Evolutionary conservation across 176 grass and related monocot species (phyloP).

Genomic region (Oryza glaberrima): DNA sequence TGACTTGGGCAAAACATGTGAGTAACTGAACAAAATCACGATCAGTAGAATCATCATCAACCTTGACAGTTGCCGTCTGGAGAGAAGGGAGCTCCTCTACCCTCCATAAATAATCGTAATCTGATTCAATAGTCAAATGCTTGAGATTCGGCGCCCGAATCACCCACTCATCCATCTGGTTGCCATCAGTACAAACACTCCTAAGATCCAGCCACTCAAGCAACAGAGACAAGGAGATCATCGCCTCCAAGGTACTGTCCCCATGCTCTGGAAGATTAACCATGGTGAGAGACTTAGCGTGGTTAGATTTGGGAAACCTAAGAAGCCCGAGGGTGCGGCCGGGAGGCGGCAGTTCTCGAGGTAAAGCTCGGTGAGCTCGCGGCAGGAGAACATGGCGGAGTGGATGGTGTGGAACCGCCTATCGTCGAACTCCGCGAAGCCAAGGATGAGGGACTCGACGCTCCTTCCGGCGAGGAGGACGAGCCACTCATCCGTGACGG

Average conservation of each 20-base stretch:
- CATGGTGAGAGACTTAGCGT: background rate
- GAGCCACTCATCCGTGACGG: background rate
- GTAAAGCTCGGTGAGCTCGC: background rate
- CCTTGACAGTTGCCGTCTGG: background rate
- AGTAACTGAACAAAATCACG: constrained; percentile 9
- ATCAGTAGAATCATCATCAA: background rate
- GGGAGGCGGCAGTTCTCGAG: background rate
- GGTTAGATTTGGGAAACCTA: constrained; percentile 2
- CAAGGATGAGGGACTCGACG: background rate
- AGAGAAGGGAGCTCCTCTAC: background rate
- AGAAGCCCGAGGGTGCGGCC: background rate
- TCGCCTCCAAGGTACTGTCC: too few species aligned
- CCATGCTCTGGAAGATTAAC: too few species aligned
- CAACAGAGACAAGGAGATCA: too few species aligned
- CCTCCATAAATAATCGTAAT: background rate
- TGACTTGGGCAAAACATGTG: background rate
- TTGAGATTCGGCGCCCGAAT: background rate
- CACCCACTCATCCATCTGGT: background rate
- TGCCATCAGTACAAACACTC: too few species aligned
- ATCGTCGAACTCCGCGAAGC: background rate
- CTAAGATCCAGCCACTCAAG: too few species aligned
- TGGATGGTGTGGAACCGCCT: background rate
- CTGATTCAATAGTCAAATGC: background rate
- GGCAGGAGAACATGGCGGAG: background rate
- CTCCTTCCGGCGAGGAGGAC: background rate